Evolutionary conservation across 768 basidiomycete genomes (phyloP).

Genomic region (Lentinula raphanica): DNA sequence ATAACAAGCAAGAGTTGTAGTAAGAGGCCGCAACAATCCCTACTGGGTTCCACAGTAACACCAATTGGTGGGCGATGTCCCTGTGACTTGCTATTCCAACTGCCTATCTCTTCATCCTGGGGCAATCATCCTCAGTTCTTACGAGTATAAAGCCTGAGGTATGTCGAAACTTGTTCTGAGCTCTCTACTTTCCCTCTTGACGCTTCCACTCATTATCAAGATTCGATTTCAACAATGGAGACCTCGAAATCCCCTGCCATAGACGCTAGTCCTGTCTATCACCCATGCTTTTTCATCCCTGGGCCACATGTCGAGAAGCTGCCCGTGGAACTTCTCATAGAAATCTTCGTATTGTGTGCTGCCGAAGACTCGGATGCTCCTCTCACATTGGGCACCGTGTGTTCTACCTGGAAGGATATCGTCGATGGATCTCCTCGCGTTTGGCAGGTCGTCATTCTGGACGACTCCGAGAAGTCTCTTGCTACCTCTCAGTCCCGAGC

Average conservation of each 20-base stretch:
- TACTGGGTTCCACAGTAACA: no score
- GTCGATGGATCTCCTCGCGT: constrained; percentile 48
- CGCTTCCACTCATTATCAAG: constrained; percentile 3
- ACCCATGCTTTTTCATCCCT: background rate
- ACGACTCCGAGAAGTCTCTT: constrained; percentile 33
- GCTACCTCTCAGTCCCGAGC: constrained; percentile 42
- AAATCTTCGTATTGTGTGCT: constrained; percentile 49
- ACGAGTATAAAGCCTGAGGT: no score
- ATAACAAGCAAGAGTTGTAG: no score
- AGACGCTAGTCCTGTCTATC: constrained; percentile 3
- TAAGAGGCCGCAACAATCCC: no score
- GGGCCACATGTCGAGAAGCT: constrained; percentile 20
- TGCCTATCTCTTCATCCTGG: no score
- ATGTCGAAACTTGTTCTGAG: background rate
- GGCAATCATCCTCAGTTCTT: no score
- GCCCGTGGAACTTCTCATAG: constrained; percentile 58
- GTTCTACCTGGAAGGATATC: constrained; percentile 53
- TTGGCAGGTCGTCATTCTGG: constrained; percentile 56
- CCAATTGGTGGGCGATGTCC: no score
- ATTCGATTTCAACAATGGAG: constrained; percentile 7
- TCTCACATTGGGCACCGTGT: constrained; percentile 48
- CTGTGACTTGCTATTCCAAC: no score
- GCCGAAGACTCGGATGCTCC: constrained; percentile 41
- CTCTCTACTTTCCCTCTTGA: background rate
- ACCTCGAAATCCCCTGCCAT: background rate